A percentile compares a stretch with the other conserved stretches of the same genome.
These are phyloP conservation scores for Tulasnella sp. DNA, from an alignment of 768 basidiomycete genomes.

Conservation along the genomic window DNA sequence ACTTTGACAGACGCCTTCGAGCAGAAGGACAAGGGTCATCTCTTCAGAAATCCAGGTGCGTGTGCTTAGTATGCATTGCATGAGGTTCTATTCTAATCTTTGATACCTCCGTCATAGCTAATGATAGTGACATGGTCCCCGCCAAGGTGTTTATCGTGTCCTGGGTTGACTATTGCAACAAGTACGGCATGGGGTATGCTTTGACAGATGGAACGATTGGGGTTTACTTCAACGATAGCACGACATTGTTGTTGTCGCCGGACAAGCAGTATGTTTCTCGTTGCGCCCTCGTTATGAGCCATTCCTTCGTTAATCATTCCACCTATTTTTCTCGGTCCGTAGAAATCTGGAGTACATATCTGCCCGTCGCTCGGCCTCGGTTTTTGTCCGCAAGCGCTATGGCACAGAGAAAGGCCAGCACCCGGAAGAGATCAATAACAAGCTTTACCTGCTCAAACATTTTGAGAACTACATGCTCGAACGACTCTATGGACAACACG, in stretches of 20 bases:
- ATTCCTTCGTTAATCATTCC: slow-evolving; percentile 5
- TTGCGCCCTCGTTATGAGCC: background rate
- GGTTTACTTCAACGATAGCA: slow-evolving; percentile 95
- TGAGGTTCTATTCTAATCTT: background rate
- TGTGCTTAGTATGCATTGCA: too few species aligned
- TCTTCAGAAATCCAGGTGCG: slow-evolving; percentile 55
- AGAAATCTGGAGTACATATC: slow-evolving; percentile 88
- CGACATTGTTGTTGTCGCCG: slow-evolving; percentile 70
- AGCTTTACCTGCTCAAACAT: slow-evolving; percentile 85
- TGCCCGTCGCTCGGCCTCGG: slow-evolving; percentile 47
- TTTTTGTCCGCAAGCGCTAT: slow-evolving; percentile 62
- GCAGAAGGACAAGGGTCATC: slow-evolving; percentile 45
- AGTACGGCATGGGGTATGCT: slow-evolving; percentile 99
- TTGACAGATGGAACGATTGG: slow-evolving; percentile 91
- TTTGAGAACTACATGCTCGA: slow-evolving; percentile 95
- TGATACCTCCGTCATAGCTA: background rate
- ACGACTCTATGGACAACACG: slow-evolving; percentile 70
- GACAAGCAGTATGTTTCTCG: slow-evolving; percentile 64
- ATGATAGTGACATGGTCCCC: slow-evolving; percentile 38
- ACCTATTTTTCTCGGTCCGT: background rate
- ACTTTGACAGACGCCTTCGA: slow-evolving; percentile 52
- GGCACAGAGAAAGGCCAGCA: slow-evolving; percentile 44
- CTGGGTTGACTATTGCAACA: slow-evolving; percentile 99
- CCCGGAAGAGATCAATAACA: slow-evolving; percentile 76
- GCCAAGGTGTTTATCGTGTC: slow-evolving; percentile 87